Base-by-base conservation (phyloP, 352 stramenopile genomes). In the Globisporangium nodosum region DNA sequence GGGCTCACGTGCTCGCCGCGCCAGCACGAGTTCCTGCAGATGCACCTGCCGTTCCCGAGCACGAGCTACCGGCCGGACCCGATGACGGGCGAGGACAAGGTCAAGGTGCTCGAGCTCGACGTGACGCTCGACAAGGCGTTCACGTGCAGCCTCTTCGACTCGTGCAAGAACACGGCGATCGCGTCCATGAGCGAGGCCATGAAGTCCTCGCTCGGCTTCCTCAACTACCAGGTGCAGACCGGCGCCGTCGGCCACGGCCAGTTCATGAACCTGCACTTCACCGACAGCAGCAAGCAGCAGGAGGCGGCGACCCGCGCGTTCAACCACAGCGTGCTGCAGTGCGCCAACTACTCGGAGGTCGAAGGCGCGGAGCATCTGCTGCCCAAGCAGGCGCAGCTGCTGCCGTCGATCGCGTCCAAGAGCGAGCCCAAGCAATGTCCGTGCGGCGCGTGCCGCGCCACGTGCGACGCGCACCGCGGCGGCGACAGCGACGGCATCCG, bases 161-260 rank as follows among this genome's bases (percentile, higher is more conserved):
- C 81, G 46, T 96, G 87, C 71, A 92, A 90, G 55, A 92, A 81
- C 69, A 92, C 87, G 46, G 75, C 77, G 1, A 92, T 94, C 33
- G 86, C 74, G 18, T 92, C 84, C 1, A 71, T 87, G 49, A 71
- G 68, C 6, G 70, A 85, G 15, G 78, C 72, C 15, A 85, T 94
- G 73, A 90, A 92, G 68, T 92, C 82, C 31, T 91, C 81, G 15
- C 64, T 95, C 13, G 87, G 87, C 6, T 92, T 96, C 52, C 70
- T 96, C 27, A 94, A 93, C 60, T 96, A 92, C 62, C 87, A 96
- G 64, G 81, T 88, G 67, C 87, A 96, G 67, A 92, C 86, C 3
- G 87, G 86, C 5, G 87, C 86, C 6, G 74, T 96, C 33, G 83
- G 86, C 37, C 87, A 96, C 61, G 87, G 87, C n/a, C 78, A 96